phyloP scores from a whole-genome alignment of 2,329 filamentous ascomycete species.

The Lachnellula subtilissima region DNA sequence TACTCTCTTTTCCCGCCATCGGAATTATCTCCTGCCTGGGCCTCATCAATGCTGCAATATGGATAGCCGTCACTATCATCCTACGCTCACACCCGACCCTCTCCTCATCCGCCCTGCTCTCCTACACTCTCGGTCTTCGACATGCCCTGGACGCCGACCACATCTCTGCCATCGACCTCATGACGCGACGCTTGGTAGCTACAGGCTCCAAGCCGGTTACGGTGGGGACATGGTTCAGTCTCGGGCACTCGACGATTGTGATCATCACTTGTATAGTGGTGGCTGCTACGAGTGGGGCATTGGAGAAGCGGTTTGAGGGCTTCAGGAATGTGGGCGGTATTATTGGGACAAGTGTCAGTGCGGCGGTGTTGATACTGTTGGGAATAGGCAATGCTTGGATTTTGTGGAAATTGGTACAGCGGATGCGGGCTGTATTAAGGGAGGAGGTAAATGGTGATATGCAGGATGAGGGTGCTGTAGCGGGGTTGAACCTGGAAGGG shows the following conservation, averaged over 20 bases:
- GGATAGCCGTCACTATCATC: conserved; percentile 49
- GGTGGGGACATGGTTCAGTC: conserved; percentile 89
- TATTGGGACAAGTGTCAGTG: conserved; percentile 82
- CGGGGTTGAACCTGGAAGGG: conserved; percentile 63
- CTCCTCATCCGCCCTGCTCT: conserved; percentile 74
- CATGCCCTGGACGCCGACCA: conserved; percentile 99
- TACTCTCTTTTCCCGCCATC: conserved; percentile 21
- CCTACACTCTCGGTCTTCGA: conserved; percentile 83
- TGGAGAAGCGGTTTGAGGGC: conserved; percentile 73
- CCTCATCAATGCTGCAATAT: conserved; percentile 48
- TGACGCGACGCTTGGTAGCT: conserved; percentile 84
- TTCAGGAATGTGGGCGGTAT: conserved; percentile 82
- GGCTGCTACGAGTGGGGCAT: conserved; percentile 80
- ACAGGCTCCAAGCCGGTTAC: conserved; percentile 81
- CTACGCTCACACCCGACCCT: conserved; percentile 53
- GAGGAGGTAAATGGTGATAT: conserved; percentile 23
- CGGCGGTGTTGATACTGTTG: conserved; percentile 75
- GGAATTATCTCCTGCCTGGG: conserved; percentile 48
- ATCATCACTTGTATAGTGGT: conserved; percentile 87
- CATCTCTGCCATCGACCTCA: conserved; percentile 81
- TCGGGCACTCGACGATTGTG: conserved; percentile 92
- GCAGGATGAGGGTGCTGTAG: conserved; percentile 28
- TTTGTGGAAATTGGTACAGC: conserved; percentile 67
- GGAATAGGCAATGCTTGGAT: conserved; percentile 85
- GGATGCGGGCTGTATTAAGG: conserved; percentile 60